Evolutionary conservation across 768 basidiomycete species (phyloP), one percentile per base, ranked within the genome.

Genomic region (Filobasidium floriforme): DNA sequence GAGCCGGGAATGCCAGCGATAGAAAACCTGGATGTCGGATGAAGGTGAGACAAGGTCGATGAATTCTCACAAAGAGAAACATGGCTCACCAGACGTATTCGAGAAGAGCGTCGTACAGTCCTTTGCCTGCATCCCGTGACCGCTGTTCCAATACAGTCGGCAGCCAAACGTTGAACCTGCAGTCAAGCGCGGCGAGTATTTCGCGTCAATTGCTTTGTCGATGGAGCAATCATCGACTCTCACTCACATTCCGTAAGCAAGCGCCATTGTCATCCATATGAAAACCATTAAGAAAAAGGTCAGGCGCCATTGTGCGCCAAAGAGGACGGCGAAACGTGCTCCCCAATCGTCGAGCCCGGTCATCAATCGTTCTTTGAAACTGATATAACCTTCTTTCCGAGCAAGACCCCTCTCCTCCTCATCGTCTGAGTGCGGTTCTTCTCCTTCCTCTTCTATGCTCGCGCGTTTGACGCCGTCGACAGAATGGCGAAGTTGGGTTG

Each of bases 121-220:
- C 73, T 70, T 54, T 72, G 70, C 28, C 73, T 72, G 46, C 69
- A 68, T 6, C 73, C 28, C 69, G 63, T 2, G 77, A 76, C 22
- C 75, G 65, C 59, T 68, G 66, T 63, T 78, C 77, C 62, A 78
- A 59, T 2, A 78, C 76, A 15, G 74, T 68, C 1, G 77, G 77
- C 19, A 78, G 66, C 77, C 77, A 78, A 7, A 76, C 76, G 40
- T 76, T 78, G 70, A 76, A 78, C 77, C 75, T 78, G 18, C 72
- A 73, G 28, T 46, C 41, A 19, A 28, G 37, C 28, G 44, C 57
- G 46, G 18, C 18, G 1, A 28, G 41, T 1, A 14, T 37, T 22
- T n/a, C 5, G 12, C 28, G 32, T 37, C 32, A 37, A 9, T 37
- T 37, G 3, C 32, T 4, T 4, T 37, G 32, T 4, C 9, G 9